Conservation (phyloP, 768 basidiomycete species). For the Termitomyces sp. region DNA sequence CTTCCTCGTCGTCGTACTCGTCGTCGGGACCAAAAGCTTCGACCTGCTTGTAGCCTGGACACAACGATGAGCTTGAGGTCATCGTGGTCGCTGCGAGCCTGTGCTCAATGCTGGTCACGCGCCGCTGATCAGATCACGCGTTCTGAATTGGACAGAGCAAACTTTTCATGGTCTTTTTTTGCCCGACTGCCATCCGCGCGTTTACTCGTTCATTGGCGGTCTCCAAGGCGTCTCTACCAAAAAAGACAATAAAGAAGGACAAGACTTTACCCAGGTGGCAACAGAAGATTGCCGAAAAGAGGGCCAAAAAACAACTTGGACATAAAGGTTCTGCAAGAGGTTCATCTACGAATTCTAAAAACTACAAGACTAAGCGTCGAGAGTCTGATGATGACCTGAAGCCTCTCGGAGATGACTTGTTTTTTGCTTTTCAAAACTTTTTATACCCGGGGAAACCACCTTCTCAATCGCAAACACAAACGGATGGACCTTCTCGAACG, state of each 20-base stretch:
- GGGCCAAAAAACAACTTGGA: neutral
- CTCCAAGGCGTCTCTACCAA: neutral
- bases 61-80: conserved; percentile 29
- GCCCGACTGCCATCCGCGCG: neutral
- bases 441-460: too few species aligned
- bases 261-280: neutral
- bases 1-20: conserved; percentile 61
- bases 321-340: too few species aligned
- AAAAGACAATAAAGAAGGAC: too few species aligned
- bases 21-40: conserved; percentile 65
- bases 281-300: neutral
- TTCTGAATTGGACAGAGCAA: neutral
- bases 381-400: too few species aligned
- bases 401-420: too few species aligned
- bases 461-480: too few species aligned
- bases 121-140: too few species aligned
- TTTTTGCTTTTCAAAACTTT: too few species aligned
- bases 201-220: neutral
- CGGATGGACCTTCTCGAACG: too few species aligned
- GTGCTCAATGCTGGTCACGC: too few species aligned
- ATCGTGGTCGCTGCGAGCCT: neutral
- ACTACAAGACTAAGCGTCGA: too few species aligned
- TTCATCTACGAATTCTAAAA: too few species aligned
- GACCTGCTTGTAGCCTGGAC: conserved; percentile 65
- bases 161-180: neutral